Evolutionary conservation across 345 rosid genomes (phyloP).

Genomic region (Abelmoschus esculentus): DNA sequence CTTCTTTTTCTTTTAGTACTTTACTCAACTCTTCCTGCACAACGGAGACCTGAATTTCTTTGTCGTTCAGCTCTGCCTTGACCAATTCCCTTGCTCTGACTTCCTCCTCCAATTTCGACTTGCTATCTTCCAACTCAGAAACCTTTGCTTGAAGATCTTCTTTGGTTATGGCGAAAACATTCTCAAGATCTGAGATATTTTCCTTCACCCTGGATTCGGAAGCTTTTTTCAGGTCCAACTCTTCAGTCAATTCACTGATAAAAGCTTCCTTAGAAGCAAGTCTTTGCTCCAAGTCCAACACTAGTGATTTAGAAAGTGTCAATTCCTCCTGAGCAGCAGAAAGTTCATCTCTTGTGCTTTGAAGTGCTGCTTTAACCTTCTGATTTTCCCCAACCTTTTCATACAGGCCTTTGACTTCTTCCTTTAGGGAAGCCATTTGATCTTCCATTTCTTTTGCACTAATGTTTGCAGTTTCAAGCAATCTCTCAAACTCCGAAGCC

Average conservation of each 20-base stretch:
- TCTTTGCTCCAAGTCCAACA: slow-evolving; percentile 47
- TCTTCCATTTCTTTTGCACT: slow-evolving; percentile 38
- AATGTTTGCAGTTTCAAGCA: slow-evolving; percentile 52
- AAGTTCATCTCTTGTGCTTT: slow-evolving; percentile 49
- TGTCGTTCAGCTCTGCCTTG: slow-evolving; percentile 34
- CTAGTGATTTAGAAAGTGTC: slow-evolving; percentile 47
- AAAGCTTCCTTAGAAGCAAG: slow-evolving; percentile 59
- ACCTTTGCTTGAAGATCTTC: slow-evolving; percentile 52
- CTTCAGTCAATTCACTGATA: slow-evolving; percentile 45
- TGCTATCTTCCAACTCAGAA: slow-evolving; percentile 42
- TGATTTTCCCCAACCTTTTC: slow-evolving; percentile 57
- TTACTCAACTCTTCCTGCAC: slow-evolving; percentile 29
- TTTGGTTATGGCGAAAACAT: slow-evolving; percentile 33
- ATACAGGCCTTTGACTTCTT: slow-evolving; percentile 59
- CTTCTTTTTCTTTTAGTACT: slow-evolving; percentile 47
- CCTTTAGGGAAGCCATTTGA: slow-evolving; percentile 48
- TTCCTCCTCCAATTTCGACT: slow-evolving; percentile 51
- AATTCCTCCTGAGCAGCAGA: slow-evolving; percentile 61
- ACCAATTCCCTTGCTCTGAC: slow-evolving; percentile 30
- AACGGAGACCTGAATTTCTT: slow-evolving; percentile 27
- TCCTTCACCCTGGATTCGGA: slow-evolving; percentile 62
- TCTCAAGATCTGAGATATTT: slow-evolving; percentile 46
- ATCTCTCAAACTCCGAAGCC: slow-evolving; percentile 68
- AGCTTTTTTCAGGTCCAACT: slow-evolving; percentile 50
- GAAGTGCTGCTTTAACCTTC: slow-evolving; percentile 65